phyloP scores from a whole-genome alignment of 306 rosid species.

The Cyamopsis tetragonoloba region DNA sequence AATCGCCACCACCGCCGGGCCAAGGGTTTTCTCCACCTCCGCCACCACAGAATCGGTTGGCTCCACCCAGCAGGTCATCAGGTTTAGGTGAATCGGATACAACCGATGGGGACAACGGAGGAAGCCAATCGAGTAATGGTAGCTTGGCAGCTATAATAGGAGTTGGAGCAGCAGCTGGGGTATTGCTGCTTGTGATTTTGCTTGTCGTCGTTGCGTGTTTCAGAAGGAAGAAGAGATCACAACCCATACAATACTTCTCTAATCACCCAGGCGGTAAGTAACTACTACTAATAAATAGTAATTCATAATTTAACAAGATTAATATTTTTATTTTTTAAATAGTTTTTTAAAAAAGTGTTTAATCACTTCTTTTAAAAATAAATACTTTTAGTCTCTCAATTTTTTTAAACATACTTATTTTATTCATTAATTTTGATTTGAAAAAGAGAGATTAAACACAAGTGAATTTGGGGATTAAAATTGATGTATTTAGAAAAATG shows the following conservation, averaged over 20 bases:
- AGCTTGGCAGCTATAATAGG: constrained; percentile 41
- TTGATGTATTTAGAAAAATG: too few species aligned
- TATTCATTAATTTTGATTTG: too few species aligned
- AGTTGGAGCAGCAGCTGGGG: constrained; percentile 44
- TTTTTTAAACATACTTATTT: too few species aligned
- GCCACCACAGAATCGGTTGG: constrained; percentile 22
- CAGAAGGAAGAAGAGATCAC: constrained; percentile 44
- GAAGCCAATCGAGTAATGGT: background rate
- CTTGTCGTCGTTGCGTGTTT: constrained; percentile 21
- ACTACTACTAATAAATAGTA: too few species aligned
- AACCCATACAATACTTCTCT: constrained; percentile 17
- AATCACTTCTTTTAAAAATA: too few species aligned
- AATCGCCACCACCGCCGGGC: background rate
- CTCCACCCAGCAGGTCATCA: constrained; percentile 18
- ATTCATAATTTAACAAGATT: too few species aligned
- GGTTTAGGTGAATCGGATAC: background rate
- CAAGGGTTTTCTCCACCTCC: constrained; percentile 31
- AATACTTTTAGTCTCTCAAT: too few species aligned
- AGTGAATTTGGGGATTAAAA: too few species aligned
- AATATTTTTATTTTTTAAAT: too few species aligned
- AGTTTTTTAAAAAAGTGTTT: too few species aligned
- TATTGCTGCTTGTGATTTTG: constrained; percentile 39
- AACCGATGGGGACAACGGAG: background rate
- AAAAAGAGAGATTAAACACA: too few species aligned
- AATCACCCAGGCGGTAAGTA: constrained; percentile 31